phyloP scores from a whole-genome alignment of 306 rosid species.

The Aeschynomene evenia region DNA sequence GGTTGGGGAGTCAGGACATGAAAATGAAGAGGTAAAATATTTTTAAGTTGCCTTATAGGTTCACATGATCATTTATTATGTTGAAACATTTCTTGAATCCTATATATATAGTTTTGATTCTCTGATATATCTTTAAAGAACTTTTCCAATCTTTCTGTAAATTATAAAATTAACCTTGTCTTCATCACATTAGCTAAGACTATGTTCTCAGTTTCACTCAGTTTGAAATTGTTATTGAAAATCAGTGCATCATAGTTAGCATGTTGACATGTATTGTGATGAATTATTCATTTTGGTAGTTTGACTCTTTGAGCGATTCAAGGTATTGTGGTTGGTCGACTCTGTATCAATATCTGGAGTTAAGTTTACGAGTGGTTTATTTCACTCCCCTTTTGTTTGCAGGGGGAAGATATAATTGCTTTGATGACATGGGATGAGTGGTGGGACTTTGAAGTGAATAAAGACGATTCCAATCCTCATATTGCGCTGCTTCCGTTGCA shows the following conservation, averaged over 20 bases:
- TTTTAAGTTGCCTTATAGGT: slow-evolving; percentile 15
- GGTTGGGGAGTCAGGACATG: slow-evolving; percentile 97
- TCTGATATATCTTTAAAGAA: background rate
- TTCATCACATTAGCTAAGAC: slow-evolving; percentile 8
- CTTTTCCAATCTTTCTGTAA: background rate
- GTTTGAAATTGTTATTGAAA: slow-evolving; percentile 15
- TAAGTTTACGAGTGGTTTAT: slow-evolving; percentile 21
- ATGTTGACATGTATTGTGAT: background rate
- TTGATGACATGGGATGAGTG: slow-evolving; percentile 92
- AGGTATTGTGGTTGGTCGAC: background rate
- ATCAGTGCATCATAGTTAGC: background rate
- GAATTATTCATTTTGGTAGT: background rate
- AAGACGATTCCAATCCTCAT: slow-evolving; percentile 89
- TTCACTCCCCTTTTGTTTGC: slow-evolving; percentile 25
- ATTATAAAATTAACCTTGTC: slow-evolving; percentile 5
- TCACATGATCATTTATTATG: slow-evolving; percentile 6
- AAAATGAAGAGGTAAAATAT: slow-evolving; percentile 67
- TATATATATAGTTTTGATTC: background rate
- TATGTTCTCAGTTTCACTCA: background rate
- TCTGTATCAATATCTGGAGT: background rate
- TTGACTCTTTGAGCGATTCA: slow-evolving; percentile 7
- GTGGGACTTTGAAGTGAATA: slow-evolving; percentile 87
- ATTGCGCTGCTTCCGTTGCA: slow-evolving; percentile 92
- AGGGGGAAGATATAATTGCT: slow-evolving; percentile 92
- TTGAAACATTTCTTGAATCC: slow-evolving; percentile 9